phyloP scores from a whole-genome alignment of 495 filamentous ascomycete genomes.

The Clohesyomyces aquaticus region DNA sequence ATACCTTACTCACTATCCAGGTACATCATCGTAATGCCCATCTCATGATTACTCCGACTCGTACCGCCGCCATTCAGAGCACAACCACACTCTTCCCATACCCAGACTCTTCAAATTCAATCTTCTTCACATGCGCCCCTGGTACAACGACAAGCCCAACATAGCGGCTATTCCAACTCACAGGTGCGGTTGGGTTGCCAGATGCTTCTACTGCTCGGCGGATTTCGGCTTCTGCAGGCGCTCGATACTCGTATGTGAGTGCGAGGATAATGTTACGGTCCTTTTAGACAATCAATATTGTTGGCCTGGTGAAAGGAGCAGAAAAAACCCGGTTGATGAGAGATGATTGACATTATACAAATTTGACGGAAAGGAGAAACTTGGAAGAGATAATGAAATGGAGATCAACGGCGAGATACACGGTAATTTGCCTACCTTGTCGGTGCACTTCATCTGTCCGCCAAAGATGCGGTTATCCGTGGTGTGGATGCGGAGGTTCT shows the following conservation, averaged over 20 bases:
- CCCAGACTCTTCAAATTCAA: conserved; percentile 77
- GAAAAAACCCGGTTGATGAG: neutral
- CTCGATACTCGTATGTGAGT: conserved; percentile 84
- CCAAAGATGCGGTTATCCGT: conserved; percentile 87
- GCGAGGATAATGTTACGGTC: conserved; percentile 85
- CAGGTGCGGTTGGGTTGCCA: conserved; percentile 49
- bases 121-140: conserved; percentile 79
- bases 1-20: too few relatives aligned
- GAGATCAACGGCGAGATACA: conserved; percentile 21
- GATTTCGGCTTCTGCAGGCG: conserved; percentile 53
- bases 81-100: conserved; percentile 20
- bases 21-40: too few relatives aligned
- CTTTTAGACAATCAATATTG: conserved; percentile 47
- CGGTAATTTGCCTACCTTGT: conserved; percentile 69
- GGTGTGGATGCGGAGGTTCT: conserved; percentile 75
- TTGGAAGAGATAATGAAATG: neutral
- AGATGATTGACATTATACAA: neutral
- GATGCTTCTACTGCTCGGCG: conserved; percentile 27
- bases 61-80: too few relatives aligned
- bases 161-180: conserved; percentile 80
- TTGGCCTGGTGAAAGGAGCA: neutral
- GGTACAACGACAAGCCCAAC: conserved; percentile 91
- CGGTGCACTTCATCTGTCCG: conserved; percentile 90
- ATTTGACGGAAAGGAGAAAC: neutral
- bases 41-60: too few relatives aligned